Conservation (phyloP, 768 basidiomycete genomes). For the Lepiota venenata region DNA sequence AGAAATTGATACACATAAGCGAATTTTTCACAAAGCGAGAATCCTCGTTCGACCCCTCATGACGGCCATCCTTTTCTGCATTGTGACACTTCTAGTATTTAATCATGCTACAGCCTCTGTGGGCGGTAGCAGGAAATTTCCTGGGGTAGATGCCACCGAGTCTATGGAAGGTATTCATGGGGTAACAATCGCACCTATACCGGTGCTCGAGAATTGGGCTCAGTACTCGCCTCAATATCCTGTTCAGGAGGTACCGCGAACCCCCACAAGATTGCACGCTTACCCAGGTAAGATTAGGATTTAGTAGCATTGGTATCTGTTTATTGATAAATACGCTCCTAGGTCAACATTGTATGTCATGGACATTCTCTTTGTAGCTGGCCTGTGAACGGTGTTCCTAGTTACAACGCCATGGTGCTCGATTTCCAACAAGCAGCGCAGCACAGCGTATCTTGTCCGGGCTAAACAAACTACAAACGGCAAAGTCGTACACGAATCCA, state of each 20-base stretch:
- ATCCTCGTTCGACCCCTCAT: not conserved
- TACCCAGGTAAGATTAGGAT: slow-evolving; percentile 41
- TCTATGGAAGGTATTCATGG: not conserved
- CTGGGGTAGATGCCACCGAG: not conserved
- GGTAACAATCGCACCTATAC: not conserved
- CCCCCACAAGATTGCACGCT: slow-evolving; percentile 49
- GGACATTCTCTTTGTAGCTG: not conserved
- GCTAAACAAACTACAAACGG: slow-evolving; percentile 52
- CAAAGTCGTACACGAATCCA: slow-evolving; percentile 36
- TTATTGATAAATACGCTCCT: not conserved
- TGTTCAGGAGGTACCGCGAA: slow-evolving; percentile 35
- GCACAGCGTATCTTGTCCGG: slow-evolving; percentile 39
- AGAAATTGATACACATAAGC: not conserved
- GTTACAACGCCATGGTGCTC: slow-evolving; percentile 81
- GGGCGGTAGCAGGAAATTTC: not conserved
- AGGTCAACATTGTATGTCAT: slow-evolving; percentile 10
- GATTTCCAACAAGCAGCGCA: slow-evolving; percentile 63
- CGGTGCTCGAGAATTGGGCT: slow-evolving; percentile 39
- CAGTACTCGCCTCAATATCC: slow-evolving; percentile 62
- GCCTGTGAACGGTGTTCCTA: slow-evolving; percentile 21
- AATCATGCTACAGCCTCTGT: not conserved
- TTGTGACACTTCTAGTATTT: not conserved
- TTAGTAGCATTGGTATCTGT: not conserved
- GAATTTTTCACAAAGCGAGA: not conserved
- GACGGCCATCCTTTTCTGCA: not conserved